Evolutionary conservation across 768 basidiomycete species (phyloP).

Genomic region (Cubamyces sp.): DNA sequence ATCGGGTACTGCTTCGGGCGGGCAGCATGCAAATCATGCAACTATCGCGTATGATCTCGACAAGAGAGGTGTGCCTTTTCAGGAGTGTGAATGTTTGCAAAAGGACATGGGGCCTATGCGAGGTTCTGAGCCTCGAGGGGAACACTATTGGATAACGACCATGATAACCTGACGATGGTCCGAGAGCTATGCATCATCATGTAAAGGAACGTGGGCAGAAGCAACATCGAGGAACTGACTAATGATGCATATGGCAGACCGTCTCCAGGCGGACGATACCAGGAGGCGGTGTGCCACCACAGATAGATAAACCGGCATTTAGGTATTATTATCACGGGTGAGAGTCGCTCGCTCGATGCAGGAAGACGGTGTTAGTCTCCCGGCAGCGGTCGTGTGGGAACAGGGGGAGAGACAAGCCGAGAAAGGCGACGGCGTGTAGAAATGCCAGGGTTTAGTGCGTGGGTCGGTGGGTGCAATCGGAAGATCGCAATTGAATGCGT

Average conservation of each 20-base stretch:
- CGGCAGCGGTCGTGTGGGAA: constrained; percentile 15
- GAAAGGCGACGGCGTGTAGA: constrained; percentile 23
- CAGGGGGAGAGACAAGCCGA: constrained; percentile 6
- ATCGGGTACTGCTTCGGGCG: too few species aligned
- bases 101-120: too few species aligned
- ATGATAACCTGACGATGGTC: too few species aligned
- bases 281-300: background rate
- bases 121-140: too few species aligned
- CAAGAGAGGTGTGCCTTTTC: too few species aligned
- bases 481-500: constrained; percentile 22
- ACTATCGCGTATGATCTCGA: too few species aligned
- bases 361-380: constrained; percentile 14
- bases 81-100: too few species aligned
- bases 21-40: too few species aligned
- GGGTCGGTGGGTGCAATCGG: constrained; percentile 15
- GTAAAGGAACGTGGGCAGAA: too few species aligned
- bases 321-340: constrained; percentile 16
- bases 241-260: background rate
- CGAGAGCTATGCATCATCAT: too few species aligned
- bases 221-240: background rate
- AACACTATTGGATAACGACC: too few species aligned
- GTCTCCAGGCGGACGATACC: background rate
- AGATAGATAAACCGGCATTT: constrained; percentile 10
- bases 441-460: constrained; percentile 2
- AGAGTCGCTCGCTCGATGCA: constrained; percentile 6